Evolutionary conservation across 495 filamentous ascomycete genomes (phyloP), one percentile per base, ranked within the genome.

Genomic region (Rostrohypoxylon terebratum): DNA sequence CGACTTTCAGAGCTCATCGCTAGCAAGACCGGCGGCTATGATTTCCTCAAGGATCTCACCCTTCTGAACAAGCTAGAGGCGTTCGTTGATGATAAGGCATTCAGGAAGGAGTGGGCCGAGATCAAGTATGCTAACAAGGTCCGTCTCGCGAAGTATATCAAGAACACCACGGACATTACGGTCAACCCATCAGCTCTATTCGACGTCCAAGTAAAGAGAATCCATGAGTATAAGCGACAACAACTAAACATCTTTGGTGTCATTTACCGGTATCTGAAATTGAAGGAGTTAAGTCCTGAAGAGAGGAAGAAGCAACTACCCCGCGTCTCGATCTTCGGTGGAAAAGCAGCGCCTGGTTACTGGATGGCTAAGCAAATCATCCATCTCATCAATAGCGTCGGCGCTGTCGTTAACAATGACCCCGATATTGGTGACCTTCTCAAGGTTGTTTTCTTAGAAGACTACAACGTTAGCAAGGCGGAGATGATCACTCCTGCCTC

Each of bases 321-420:
- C n/a, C 90, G 95, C 47, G 96, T 98, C 14, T 96, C 93, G 33
- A 96, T 99, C 81, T 97, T 99, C 78, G 96, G 96, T 71, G 96
- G 96, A 64, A 99, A 99, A 81, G 96, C 96, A 18, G 96, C 96
- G 0, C 96, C 96, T 2, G 96, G 96, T 2, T 99, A 99, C 83
- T 99, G 96, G 96, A 99, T 99, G 96, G 96, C 96, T 18, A 99
- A 99, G 88, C 95, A 95, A 7, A 92, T 99, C 69, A 99, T 99
- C 67, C 94, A 98, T 78, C 88, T 99, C 55, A 92, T 99, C 83
- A 97, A 96, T 84, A 91, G 88, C 67, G 96, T 98, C 44, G 94
- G 93, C 4, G 81, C 87, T n/a, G 91, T 98, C 2, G 91, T 99
- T 69, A 99, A 99, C 82, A 91, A 90, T 8, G 96, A 99, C 76